Evolutionary conservation across 2,329 filamentous ascomycete genomes (phyloP).

Genomic region (Lecanicillium sp.): DNA sequence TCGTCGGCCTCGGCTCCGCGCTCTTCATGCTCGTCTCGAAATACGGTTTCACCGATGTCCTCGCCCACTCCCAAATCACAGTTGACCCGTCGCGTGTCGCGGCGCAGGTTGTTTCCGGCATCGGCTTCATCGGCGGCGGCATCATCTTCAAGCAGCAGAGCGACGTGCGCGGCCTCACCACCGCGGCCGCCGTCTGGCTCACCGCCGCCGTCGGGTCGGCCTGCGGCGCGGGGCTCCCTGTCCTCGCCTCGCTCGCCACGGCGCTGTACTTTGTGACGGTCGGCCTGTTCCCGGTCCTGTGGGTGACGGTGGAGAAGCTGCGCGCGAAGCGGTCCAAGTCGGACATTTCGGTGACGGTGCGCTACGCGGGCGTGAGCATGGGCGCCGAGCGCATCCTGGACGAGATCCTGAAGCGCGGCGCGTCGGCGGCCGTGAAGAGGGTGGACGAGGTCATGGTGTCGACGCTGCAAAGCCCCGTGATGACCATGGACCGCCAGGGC

Average conservation of each 20-base stretch:
- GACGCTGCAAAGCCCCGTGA: background rate
- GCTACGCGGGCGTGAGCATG: background rate
- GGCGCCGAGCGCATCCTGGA: background rate
- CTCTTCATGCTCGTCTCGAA: conserved; percentile 6
- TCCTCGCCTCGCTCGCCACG: background rate
- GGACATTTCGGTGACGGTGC: background rate
- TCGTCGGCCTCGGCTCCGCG: conserved; percentile 3
- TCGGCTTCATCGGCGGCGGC: conserved; percentile 6
- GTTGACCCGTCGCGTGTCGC: conserved; percentile 1
- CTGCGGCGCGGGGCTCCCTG: background rate
- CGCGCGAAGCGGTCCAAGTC: background rate
- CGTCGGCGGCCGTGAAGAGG: background rate
- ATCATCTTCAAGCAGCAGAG: conserved; percentile 8
- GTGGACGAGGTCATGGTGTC: conserved; percentile 1
- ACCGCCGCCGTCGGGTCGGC: background rate
- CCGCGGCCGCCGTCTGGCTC: conserved; percentile 1
- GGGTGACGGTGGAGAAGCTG: background rate
- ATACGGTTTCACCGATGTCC: conserved; percentile 4
- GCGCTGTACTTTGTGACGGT: background rate
- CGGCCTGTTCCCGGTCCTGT: background rate
- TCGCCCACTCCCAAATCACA: background rate
- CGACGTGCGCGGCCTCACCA: conserved; percentile 6
- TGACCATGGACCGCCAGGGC: background rate
- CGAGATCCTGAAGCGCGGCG: background rate
- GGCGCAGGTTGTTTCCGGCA: conserved; percentile 1